These are phyloP conservation scores for Lentinus brumalis DNA, from an alignment of 768 basidiomycete species.

Conservation along the genomic window DNA sequence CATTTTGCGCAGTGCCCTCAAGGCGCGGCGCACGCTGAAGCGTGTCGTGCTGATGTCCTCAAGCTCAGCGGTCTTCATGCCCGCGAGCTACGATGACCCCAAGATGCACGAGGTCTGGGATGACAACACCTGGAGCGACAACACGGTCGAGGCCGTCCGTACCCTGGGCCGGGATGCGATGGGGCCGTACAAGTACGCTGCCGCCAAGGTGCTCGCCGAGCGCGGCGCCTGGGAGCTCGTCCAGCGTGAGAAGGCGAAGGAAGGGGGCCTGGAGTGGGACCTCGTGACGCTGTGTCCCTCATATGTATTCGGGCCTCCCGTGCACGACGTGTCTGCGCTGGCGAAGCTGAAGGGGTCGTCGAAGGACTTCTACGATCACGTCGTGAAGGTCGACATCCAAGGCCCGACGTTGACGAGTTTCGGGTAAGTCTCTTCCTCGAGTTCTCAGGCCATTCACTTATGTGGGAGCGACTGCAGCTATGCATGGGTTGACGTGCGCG, in stretches of 20 bases:
- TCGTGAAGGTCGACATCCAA: slow-evolving; percentile 11
- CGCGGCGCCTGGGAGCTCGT: slow-evolving; percentile 53
- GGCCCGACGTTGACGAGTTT: too few species aligned
- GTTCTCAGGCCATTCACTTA: too few species aligned
- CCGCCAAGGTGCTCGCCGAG: slow-evolving; percentile 62
- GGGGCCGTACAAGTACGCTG: slow-evolving; percentile 48
- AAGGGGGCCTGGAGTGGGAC: slow-evolving; percentile 49
- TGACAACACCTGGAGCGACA: slow-evolving; percentile 59
- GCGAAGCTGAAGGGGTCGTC: slow-evolving; percentile 39
- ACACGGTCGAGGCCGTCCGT: slow-evolving; percentile 44
- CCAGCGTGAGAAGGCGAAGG: slow-evolving; percentile 38
- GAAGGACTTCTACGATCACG: slow-evolving; percentile 20
- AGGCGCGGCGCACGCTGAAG: slow-evolving; percentile 47
- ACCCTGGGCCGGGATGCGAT: slow-evolving; percentile 50
- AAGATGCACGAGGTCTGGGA: slow-evolving; percentile 42
- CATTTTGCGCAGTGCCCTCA: slow-evolving; percentile 59
- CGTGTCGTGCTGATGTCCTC: slow-evolving; percentile 68
- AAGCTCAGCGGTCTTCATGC: slow-evolving; percentile 43
- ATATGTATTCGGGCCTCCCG: slow-evolving; percentile 29
- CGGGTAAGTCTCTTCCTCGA: too few species aligned
- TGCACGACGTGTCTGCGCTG: slow-evolving; percentile 35
- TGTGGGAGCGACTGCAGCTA: background rate
- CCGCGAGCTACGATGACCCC: slow-evolving; percentile 14
- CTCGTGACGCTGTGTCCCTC: slow-evolving; percentile 57
- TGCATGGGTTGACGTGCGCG: slow-evolving; percentile 37